A percentile compares a stretch with the other conserved stretches of the same genome.
These are phyloP conservation scores for Fusarium scirpi DNA, from an alignment of 2,329 filamentous ascomycete genomes.

Conservation along the genomic window DNA sequence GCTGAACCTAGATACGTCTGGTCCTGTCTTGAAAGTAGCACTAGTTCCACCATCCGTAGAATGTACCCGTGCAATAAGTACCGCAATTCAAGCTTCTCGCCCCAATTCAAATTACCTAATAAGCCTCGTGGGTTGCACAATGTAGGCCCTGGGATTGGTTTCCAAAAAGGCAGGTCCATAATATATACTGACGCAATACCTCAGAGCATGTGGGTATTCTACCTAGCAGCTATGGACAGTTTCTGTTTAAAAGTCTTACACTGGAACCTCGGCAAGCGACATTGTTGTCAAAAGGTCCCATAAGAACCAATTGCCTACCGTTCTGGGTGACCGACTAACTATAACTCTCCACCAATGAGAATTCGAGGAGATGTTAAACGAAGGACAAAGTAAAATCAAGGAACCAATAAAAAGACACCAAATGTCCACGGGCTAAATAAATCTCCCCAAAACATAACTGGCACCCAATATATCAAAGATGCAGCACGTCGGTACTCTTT, in stretches of 20 bases:
- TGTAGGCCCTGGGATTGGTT: too few species aligned
- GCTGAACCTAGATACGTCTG: too few species aligned
- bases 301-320: not conserved
- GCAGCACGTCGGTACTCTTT: not conserved
- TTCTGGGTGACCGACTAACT: not conserved
- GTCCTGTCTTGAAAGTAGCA: too few species aligned
- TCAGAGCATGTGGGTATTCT: too few species aligned
- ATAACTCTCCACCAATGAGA: not conserved
- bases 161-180: too few species aligned
- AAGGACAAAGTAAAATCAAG: not conserved
- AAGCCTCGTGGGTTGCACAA: too few species aligned
- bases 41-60: too few species aligned
- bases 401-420: not conserved
- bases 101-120: too few species aligned
- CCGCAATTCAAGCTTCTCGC: too few species aligned
- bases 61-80: too few species aligned
- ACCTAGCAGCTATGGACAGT: too few species aligned
- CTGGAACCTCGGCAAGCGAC: not conserved
- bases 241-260: not conserved
- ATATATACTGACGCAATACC: too few species aligned
- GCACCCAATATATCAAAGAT: not conserved
- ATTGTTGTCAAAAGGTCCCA: not conserved
- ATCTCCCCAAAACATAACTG: not conserved
- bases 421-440: not conserved
- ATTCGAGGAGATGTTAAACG: fast-evolving